Percentiles rank a stretch among this genome's conserved stretches.
Evolutionary conservation across 768 basidiomycete genomes (phyloP).

Genomic region (Lactifluus echinatus): DNA sequence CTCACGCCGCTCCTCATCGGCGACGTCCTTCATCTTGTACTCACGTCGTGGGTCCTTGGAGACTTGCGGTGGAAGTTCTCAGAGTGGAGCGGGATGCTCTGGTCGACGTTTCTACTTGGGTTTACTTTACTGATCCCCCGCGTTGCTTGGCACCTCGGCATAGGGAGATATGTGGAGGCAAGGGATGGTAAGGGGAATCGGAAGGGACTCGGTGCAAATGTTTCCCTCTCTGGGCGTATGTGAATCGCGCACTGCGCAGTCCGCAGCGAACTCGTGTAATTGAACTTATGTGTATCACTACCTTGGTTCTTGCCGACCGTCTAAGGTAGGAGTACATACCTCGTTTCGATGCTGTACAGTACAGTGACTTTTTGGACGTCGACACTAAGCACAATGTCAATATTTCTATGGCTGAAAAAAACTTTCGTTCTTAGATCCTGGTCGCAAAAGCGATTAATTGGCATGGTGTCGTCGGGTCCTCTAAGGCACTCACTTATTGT

Average conservation of each 20-base stretch:
- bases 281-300: neutral
- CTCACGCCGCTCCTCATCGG: slow-evolving; percentile 62
- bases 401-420: too few relatives aligned
- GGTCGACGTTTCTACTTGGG: slow-evolving; percentile 56
- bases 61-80: slow-evolving; percentile 53
- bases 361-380: too few relatives aligned
- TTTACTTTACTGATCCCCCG: slow-evolving; percentile 60
- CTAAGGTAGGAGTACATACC: neutral
- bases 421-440: too few relatives aligned
- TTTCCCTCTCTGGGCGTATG: neutral
- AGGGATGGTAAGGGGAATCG: slow-evolving; percentile 38
- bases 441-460: too few relatives aligned
- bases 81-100: slow-evolving; percentile 62
- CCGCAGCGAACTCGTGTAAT: neutral
- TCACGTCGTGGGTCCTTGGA: slow-evolving; percentile 73
- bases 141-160: slow-evolving; percentile 63
- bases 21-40: slow-evolving; percentile 53
- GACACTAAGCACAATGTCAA: too few relatives aligned
- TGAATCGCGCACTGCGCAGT: neutral
- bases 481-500: too few relatives aligned
- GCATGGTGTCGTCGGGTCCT: too few relatives aligned
- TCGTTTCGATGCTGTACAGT: too few relatives aligned
- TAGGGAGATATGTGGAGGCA: slow-evolving; percentile 62
- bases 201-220: slow-evolving; percentile 1
- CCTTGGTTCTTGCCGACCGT: neutral